A percentile compares a stretch with the other conserved stretches of the same genome.
These are phyloP conservation scores for Colletotrichum musicola DNA, from an alignment of 2,329 filamentous ascomycete genomes.

Conservation along the genomic window DNA sequence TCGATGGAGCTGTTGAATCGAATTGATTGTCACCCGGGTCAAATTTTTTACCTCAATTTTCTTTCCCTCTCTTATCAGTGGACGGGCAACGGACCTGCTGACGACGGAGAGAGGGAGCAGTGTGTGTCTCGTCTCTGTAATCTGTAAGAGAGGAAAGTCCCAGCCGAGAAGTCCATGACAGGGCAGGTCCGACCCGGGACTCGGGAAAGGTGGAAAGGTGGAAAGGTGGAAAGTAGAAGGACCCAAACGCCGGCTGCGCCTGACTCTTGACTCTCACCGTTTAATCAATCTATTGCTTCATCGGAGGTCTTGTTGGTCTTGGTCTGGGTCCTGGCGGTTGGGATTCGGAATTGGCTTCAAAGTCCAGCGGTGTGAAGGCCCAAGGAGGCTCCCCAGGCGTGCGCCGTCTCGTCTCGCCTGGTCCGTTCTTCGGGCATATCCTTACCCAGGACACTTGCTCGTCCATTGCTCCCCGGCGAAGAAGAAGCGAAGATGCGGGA, in stretches of 20 bases:
- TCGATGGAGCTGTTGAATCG: slow-evolving; percentile 19
- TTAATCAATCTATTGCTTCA: slow-evolving; percentile 27
- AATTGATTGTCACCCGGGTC: slow-evolving; percentile 14
- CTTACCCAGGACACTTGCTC: too few species aligned
- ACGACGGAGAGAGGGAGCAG: too few species aligned
- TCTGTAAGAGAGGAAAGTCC: too few species aligned
- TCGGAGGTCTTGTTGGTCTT: slow-evolving; percentile 14
- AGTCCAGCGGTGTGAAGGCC: not conserved
- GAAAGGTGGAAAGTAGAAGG: not conserved
- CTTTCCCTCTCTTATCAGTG: not conserved
- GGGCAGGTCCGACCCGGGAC: not conserved
- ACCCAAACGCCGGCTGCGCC: not conserved
- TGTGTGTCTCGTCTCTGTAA: too few species aligned
- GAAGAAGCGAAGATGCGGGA: too few species aligned
- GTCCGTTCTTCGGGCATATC: not conserved
- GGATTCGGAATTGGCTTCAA: slow-evolving; percentile 22
- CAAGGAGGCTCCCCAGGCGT: too few species aligned
- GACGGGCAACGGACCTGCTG: not conserved
- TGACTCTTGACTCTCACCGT: slow-evolving; percentile 34
- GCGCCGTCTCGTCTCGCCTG: too few species aligned
- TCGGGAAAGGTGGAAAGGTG: not conserved
- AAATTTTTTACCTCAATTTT: not conserved
- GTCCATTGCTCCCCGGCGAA: too few species aligned
- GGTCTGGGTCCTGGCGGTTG: slow-evolving; percentile 19
- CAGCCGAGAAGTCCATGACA: too few species aligned